Base-by-base conservation (phyloP, 179 eudicot genomes). In the Beta lomatogona region DNA sequence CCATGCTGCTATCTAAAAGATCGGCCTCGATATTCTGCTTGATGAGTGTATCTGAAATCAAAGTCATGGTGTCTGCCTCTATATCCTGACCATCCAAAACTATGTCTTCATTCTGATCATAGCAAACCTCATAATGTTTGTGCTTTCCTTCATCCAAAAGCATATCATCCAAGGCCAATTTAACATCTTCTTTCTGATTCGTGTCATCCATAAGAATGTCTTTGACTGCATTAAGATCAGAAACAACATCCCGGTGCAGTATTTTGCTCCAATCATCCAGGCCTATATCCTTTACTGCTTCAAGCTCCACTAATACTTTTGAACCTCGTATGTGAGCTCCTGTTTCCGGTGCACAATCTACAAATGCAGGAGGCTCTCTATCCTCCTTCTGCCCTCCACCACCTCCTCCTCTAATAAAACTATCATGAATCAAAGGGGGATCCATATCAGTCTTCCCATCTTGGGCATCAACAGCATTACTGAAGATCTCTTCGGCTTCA, bases 401-500 rank as follows among this genome's bases (percentile, higher is more conserved):
- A 52, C 71, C 75, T 15, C 80, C 86, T 75, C 71, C 85, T 77
- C 64, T 86, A 48, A 52, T 78, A 82, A 63, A 71, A 79, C 52
- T 79, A 25, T 77, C 87, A 69, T 70, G 82, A 85, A 81, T 77
- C 77, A 80, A 79, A 53, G 14, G 80, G 81, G 83, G 21, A 68
- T 85, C 87, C 75, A 83, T 70, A 59, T 86, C 92, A 48, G 86
- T 89, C 84, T 85, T 95, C 75, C 81, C 89, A 74, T 91, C 93
- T 18, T 86, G 92, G 59, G 85, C 90, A 77, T 96, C 99, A 81
- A 85, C 68, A 64, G 73, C 91, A 87, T 83, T 90, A 85, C 94
- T 90, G 79, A 94, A 96, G 79, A 90, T 94, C 92, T 94, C 97
- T 87, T 96, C 97, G 11, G 90, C 99, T 88, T 96, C 98, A 82